Evolutionary conservation across 352 stramenopile genomes (phyloP).

Genomic region (Pythium pyrilobum): DNA sequence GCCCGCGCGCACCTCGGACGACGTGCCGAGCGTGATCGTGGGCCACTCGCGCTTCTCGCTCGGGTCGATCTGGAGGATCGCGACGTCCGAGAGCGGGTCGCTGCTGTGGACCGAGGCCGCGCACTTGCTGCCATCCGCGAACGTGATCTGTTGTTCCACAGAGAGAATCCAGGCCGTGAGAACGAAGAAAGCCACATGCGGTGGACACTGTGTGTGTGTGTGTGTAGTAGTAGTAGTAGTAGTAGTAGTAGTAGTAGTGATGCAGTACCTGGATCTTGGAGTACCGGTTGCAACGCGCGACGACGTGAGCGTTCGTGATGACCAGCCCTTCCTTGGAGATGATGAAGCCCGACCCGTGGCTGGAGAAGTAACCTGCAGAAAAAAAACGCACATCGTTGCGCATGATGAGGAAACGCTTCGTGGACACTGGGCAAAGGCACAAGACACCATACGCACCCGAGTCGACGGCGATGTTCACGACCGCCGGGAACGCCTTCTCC

Average conservation of each 20-base stretch:
- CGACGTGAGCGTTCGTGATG: constrained; percentile 92
- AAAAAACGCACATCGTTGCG: not conserved
- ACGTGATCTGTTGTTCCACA: too few relatives aligned
- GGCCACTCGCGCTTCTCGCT: constrained; percentile 52
- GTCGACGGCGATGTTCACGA: constrained; percentile 87
- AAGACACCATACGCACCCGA: constrained; percentile 23
- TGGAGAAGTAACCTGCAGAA: constrained; percentile 51
- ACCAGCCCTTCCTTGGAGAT: constrained; percentile 83
- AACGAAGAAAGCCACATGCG: too few relatives aligned
- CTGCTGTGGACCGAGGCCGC: constrained; percentile 74
- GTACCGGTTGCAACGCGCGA: constrained; percentile 75
- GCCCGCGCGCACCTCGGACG: constrained; percentile 71
- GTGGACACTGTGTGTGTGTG: not conserved
- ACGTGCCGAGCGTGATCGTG: constrained; percentile 68
- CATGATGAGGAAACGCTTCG: not conserved
- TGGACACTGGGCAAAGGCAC: not conserved
- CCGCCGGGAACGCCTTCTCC: constrained; percentile 81
- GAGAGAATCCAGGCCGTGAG: too few relatives aligned
- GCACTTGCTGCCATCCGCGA: constrained; percentile 78
- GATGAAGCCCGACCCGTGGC: constrained; percentile 91
- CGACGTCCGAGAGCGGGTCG: constrained; percentile 88
- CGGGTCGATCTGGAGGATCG: constrained; percentile 83
- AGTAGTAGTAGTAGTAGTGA: too few relatives aligned
- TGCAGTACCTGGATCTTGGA: constrained; percentile 72
- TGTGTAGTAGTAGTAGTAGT: too few relatives aligned